Base-by-base conservation (phyloP, 805 yeast genomes). In the Metschnikowia chrysomelidarum region DNA sequence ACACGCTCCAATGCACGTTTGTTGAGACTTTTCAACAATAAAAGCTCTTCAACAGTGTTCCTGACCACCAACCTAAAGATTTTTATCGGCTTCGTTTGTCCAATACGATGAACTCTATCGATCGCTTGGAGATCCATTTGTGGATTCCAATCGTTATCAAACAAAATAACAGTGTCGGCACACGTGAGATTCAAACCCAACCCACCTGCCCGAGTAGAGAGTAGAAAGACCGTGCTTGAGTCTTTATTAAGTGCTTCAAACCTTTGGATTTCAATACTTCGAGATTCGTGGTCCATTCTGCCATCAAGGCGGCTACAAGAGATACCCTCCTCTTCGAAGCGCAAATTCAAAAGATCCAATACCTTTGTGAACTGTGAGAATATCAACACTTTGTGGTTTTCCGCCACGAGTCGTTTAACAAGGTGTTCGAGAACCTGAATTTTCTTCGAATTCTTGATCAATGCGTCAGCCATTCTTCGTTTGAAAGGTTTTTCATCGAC, bases 71-170 rank as follows among this genome's bases (percentile, higher is more conserved):
- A 69, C 42, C 98, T 71, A 54, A 82, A 87, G 1, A 91, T 75
- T 15, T 86, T 69, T 4, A 89, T 95, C 1, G 96, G 96, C 36
- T 75, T 78, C 1, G 66, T 71, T 57, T 91, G 98, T 0, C 98
- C 98, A 36, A 93, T 87, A 53, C 98, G 69, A 56, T 91, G 98
- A 9, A 85, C 94, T 36, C 98, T 71, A 51, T 89, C 98, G 78
- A 91, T 91, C 0, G 98, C 98, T 57, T 91, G 98, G 32, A 88
- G 64, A 60, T 91, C 98, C 43, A 87, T 94, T 54, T 91, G 97
- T 0, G 98, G 98, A 52, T 91, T 91, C 96, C 97, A 91, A 54
- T 91, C 98, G 38, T 87, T 83, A 53, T 91, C 98, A 54, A 87
- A 88, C 8, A 91, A 51, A 3, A 91, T 76, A 1, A 93, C 98